Conservation (phyloP, 176 grass and related monocot genomes). For the Triticum urartu region DNA sequence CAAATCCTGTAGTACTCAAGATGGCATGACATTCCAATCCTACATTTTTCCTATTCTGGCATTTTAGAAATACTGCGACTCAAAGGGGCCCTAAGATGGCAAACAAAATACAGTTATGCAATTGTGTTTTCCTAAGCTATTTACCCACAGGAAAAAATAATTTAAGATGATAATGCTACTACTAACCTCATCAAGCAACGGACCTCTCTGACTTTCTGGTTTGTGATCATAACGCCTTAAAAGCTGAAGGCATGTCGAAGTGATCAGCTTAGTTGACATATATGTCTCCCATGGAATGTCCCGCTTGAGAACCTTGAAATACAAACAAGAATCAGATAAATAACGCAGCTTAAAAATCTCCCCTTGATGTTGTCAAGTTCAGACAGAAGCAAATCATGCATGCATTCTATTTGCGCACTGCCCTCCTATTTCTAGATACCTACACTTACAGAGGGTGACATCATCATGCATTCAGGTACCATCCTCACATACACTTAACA, state of each 20-base stretch:
- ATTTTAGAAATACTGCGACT: too few species aligned
- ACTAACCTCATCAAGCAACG: conserved; percentile 88
- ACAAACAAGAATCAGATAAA: conserved; percentile 28
- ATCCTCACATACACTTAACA: background rate
- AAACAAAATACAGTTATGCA: background rate
- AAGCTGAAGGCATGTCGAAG: conserved; percentile 76
- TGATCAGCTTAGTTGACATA: conserved; percentile 91
- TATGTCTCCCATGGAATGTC: conserved; percentile 99
- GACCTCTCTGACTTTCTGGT: conserved; percentile 66
- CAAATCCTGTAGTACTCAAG: too few species aligned
- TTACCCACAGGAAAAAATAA: background rate
- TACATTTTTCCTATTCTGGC: too few species aligned
- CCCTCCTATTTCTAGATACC: background rate
- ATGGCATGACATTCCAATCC: too few species aligned
- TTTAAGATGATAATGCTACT: background rate
- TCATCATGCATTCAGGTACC: background rate
- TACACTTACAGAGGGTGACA: background rate
- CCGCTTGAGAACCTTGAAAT: conserved; percentile 85
- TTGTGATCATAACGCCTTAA: conserved; percentile 80
- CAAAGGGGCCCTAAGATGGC: background rate
- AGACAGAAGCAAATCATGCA: background rate
- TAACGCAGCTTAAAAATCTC: background rate
- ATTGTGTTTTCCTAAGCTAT: background rate
- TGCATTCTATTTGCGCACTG: background rate
- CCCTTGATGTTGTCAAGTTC: background rate